Evolutionary conservation across 371 early-diverging fungal species (phyloP).

Genomic region (Chytridium lagenaria): DNA sequence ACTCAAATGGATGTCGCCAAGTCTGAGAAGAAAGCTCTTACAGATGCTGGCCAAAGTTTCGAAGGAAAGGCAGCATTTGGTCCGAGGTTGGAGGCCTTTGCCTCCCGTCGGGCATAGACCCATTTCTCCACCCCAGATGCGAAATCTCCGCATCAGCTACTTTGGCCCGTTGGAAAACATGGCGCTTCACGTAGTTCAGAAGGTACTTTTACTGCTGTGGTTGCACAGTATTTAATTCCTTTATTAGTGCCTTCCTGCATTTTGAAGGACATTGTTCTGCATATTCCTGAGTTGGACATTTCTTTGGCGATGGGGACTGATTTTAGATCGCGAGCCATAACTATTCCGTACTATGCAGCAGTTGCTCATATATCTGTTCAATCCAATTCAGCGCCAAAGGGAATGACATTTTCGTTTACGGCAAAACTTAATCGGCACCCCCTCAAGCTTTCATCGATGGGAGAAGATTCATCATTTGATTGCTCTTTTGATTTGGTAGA

Average conservation of each 20-base stretch:
- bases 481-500: background rate
- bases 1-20: no score
- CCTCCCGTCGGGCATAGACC: background rate
- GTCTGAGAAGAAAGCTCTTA: no score
- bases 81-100: no score
- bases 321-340: background rate
- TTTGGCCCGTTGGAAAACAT: background rate
- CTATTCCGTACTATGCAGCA: background rate
- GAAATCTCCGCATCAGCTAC: background rate
- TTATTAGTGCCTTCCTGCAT: background rate
- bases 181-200: background rate
- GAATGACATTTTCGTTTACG: background rate
- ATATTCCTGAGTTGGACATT: background rate
- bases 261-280: background rate
- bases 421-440: background rate
- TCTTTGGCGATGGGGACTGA: background rate
- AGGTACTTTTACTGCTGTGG: background rate
- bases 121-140: conserved; percentile 8
- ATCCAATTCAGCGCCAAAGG: background rate
- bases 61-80: no score
- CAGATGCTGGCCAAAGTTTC: no score
- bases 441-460: background rate
- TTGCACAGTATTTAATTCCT: no score
- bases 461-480: background rate
- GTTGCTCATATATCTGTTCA: background rate